Conservation (phyloP, 345 rosid species). For the Lenwebbia sp. region DNA sequence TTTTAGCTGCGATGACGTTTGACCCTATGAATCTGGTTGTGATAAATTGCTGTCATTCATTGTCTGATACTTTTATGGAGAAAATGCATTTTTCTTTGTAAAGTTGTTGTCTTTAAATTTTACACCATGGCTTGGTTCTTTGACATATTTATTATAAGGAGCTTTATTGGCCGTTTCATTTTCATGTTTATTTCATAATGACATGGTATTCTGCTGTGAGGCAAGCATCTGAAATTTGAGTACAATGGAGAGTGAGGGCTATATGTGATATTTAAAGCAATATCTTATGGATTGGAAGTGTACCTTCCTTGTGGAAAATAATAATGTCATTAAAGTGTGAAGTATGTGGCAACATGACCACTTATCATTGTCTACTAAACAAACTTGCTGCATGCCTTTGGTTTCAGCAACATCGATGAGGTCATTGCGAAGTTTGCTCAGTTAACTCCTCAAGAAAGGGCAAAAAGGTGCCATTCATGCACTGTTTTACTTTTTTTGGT, state of each 20-base stretch:
- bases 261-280: background rate
- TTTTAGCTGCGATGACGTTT: background rate
- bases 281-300: background rate
- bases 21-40: background rate
- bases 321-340: background rate
- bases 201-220: background rate
- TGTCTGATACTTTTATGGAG: background rate
- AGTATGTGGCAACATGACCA: background rate
- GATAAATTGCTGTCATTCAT: background rate
- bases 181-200: background rate
- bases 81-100: background rate
- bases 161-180: background rate
- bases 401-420: conserved; percentile 54
- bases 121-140: background rate
- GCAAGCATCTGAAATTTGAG: background rate
- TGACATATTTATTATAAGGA: background rate
- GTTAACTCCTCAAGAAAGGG: conserved; percentile 83
- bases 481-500: background rate
- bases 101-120: background rate
- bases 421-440: conserved; percentile 71
- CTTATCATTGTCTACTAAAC: background rate
- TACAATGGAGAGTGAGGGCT: background rate
- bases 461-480: conserved; percentile 42
- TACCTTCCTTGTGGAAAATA: background rate
- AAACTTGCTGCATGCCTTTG: background rate